Evolutionary conservation across 345 rosid species (phyloP).

Genomic region (Ceriops tagal): DNA sequence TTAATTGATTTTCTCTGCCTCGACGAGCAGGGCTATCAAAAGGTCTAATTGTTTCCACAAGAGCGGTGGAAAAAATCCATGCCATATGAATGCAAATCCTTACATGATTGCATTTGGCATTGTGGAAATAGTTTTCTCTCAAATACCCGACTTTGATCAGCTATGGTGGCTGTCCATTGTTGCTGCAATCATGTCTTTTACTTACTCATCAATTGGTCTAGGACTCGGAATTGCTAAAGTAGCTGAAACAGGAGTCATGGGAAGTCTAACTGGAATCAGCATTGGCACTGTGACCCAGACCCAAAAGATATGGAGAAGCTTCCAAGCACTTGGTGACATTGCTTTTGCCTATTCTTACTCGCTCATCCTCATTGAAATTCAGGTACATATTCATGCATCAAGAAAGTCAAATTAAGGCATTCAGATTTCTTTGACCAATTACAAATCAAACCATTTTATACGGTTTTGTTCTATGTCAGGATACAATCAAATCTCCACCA

Average conservation of each 20-base stretch:
- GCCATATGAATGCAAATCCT: slow-evolving; percentile 48
- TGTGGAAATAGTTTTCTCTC: slow-evolving; percentile 53
- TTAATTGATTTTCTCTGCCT: background rate
- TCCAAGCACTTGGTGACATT: slow-evolving; percentile 88
- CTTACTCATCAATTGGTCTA: slow-evolving; percentile 87
- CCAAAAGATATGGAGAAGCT: slow-evolving; percentile 77
- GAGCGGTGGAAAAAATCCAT: slow-evolving; percentile 38
- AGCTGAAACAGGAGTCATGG: slow-evolving; percentile 50
- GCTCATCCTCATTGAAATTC: slow-evolving; percentile 77
- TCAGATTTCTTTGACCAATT: background rate
- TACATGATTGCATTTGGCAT: slow-evolving; percentile 72
- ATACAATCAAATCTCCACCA: slow-evolving; percentile 60
- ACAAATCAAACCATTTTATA: background rate
- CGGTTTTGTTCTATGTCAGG: slow-evolving; percentile 30
- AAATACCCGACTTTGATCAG: slow-evolving; percentile 81
- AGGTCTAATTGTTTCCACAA: slow-evolving; percentile 54
- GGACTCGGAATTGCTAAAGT: slow-evolving; percentile 80
- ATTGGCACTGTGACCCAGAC: slow-evolving; percentile 48
- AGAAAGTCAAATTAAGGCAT: background rate
- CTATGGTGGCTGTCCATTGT: slow-evolving; percentile 88
- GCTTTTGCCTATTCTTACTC: slow-evolving; percentile 94
- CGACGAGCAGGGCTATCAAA: slow-evolving; percentile 52
- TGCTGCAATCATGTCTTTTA: slow-evolving; percentile 93
- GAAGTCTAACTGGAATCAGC: slow-evolving; percentile 77
- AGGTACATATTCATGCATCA: slow-evolving; percentile 33